phyloP scores from a whole-genome alignment of 2,329 filamentous ascomycete species.

The Cladosporium sp. region DNA sequence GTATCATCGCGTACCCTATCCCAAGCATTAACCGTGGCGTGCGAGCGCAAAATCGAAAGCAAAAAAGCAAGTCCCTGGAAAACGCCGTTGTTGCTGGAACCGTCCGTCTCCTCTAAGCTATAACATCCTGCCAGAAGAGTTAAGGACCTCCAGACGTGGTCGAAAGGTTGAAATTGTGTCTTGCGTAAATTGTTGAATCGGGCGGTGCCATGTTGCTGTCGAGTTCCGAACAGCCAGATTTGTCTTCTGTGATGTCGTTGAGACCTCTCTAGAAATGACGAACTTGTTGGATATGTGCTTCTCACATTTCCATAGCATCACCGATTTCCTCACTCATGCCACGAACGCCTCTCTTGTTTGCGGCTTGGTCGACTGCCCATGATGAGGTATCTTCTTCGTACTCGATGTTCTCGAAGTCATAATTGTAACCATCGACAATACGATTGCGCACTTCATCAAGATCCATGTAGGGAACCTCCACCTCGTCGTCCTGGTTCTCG shows the following conservation, averaged over 20 bases:
- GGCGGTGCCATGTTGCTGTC: background rate
- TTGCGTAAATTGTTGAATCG: conserved; percentile 1
- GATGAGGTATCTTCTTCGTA: conserved; percentile 8
- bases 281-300: background rate
- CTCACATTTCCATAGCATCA: conserved; percentile 30
- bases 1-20: conserved; percentile 5
- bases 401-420: conserved; percentile 15
- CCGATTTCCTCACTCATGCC: conserved; percentile 31
- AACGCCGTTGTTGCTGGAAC: background rate
- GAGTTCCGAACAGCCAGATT: background rate
- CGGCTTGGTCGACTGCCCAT: conserved; percentile 2
- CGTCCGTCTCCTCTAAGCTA: background rate
- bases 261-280: background rate
- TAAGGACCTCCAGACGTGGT: background rate
- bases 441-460: conserved; percentile 33
- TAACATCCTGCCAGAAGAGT: background rate
- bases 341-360: conserved; percentile 15
- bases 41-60: background rate
- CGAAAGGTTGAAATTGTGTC: background rate
- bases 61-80: background rate
- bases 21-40: background rate
- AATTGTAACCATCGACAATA: conserved; percentile 29
- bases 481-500: conserved; percentile 27
- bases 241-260: background rate
- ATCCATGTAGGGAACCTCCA: conserved; percentile 31